Evolutionary conservation across 441 rosid species (phyloP).

Genomic region (Eutrema salsugineum): DNA sequence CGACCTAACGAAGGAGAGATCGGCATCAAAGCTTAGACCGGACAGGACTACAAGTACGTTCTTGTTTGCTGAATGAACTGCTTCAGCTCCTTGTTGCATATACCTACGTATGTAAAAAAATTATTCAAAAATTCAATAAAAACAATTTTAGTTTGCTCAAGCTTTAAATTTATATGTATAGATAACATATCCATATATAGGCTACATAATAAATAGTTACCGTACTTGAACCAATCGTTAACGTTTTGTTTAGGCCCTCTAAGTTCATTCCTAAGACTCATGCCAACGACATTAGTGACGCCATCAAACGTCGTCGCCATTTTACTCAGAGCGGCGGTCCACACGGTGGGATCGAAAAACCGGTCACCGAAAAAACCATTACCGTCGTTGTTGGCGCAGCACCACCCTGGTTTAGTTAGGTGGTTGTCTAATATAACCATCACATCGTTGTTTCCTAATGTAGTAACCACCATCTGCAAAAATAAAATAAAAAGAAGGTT

Average conservation of each 20-base stretch:
- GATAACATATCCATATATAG: not conserved
- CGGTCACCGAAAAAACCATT: slow-evolving; percentile 91
- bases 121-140: not conserved
- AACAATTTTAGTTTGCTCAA: not conserved
- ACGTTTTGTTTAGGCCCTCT: slow-evolving; percentile 73
- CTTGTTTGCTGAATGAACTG: slow-evolving; percentile 76
- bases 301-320: slow-evolving; percentile 66
- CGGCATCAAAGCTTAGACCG: slow-evolving; percentile 56
- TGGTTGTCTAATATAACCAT: slow-evolving; percentile 93
- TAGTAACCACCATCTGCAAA: slow-evolving; percentile 57
- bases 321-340: slow-evolving; percentile 58
- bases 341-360: slow-evolving; percentile 60
- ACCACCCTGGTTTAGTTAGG: slow-evolving; percentile 90
- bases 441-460: slow-evolving; percentile 56
- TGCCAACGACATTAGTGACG: slow-evolving; percentile 61
- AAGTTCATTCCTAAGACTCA: slow-evolving; percentile 93
- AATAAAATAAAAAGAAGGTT: not conserved
- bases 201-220: not conserved
- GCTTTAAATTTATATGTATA: not conserved
- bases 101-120: slow-evolving; percentile 35
- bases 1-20: slow-evolving; percentile 47
- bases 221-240: slow-evolving; percentile 85
- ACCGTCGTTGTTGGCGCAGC: slow-evolving; percentile 65
- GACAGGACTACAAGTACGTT: slow-evolving; percentile 73
- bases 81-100: slow-evolving; percentile 77